Conservation (phyloP, 148 eudicot genomes). For the Euryodendron excelsum region DNA sequence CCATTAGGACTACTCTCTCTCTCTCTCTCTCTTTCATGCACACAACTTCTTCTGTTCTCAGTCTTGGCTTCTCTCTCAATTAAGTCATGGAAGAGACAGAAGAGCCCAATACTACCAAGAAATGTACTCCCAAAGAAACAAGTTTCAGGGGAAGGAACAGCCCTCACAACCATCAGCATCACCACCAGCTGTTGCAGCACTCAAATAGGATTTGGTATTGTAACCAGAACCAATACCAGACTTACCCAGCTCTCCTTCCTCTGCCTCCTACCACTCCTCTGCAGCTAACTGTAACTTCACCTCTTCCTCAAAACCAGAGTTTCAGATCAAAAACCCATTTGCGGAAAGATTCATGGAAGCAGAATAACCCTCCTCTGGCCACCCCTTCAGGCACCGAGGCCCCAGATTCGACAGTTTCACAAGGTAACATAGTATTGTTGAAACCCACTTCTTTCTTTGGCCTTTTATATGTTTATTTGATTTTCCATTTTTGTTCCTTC, state of each 20-base stretch:
- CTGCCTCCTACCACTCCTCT: conserved; percentile 58
- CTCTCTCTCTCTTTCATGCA: conserved; percentile 26
- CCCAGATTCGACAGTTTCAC: conserved; percentile 28
- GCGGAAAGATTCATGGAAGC: conserved; percentile 39
- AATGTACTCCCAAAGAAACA: conserved; percentile 39
- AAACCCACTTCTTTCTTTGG: neutral
- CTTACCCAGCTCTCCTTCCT: conserved; percentile 63
- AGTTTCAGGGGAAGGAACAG: conserved; percentile 27
- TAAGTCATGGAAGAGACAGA: conserved; percentile 61
- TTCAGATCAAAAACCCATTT: conserved; percentile 45
- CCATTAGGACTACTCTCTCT: conserved; percentile 19
- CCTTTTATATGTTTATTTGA: too few relatives aligned
- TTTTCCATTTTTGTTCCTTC: too few relatives aligned
- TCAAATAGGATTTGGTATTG: conserved; percentile 42
- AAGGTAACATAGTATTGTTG: conserved; percentile 33
- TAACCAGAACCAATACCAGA: conserved; percentile 45
- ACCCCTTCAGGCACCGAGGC: conserved; percentile 35
- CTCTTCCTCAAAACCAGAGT: conserved; percentile 43
- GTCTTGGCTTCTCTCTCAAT: conserved; percentile 23
- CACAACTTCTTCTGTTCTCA: too few relatives aligned
- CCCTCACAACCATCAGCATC: conserved; percentile 25
- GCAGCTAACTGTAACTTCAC: conserved; percentile 27
- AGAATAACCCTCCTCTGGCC: conserved; percentile 33
- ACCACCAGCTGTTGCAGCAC: conserved; percentile 31
- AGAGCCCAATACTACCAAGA: conserved; percentile 43